A percentile compares a stretch with the other conserved stretches of the same genome.
phyloP scores from a whole-genome alignment of 805 yeast genomes.

The Candida rishiriensis region DNA sequence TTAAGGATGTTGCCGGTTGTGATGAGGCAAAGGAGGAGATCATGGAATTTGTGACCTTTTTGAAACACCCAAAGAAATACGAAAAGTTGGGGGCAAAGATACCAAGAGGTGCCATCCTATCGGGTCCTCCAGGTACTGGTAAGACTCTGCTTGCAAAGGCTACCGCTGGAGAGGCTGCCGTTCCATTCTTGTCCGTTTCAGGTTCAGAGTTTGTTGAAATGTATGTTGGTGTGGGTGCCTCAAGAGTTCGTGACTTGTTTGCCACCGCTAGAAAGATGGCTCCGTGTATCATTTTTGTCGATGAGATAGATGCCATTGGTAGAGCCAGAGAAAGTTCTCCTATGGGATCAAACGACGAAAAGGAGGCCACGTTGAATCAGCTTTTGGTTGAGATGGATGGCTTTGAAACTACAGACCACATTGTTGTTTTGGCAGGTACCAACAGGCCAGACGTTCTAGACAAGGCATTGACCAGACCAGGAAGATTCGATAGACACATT shows the following conservation, averaged over 20 bases:
- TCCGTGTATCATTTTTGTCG: conserved; percentile 94
- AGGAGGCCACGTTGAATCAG: conserved; percentile 95
- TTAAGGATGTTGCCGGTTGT: conserved; percentile 96
- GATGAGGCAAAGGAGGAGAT: conserved; percentile 96
- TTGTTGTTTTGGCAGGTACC: conserved; percentile 96
- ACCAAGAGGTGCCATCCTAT: conserved; percentile 95
- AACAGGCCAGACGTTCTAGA: conserved; percentile 93
- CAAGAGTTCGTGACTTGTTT: conserved; percentile 94
- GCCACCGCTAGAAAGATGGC: conserved; percentile 89
- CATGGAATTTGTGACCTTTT: conserved; percentile 94
- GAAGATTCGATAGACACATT: conserved; percentile 94
- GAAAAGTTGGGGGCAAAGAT: conserved; percentile 94
- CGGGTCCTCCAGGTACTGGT: conserved; percentile 99
- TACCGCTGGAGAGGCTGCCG: conserved; percentile 99
- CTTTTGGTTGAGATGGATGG: conserved; percentile 99
- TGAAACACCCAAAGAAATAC: conserved; percentile 85
- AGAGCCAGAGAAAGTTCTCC: conserved; percentile 62
- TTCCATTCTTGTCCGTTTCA: conserved; percentile 91
- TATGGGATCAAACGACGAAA: conserved; percentile 92
- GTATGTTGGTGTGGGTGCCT: conserved; percentile 99
- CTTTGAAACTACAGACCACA: conserved; percentile 83
- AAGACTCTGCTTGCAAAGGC: conserved; percentile 96
- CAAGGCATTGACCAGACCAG: conserved; percentile 92
- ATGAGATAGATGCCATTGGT: conserved; percentile 99
- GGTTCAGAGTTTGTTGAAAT: conserved; percentile 98